These are phyloP conservation scores for Rhizopogon roseolus DNA, from an alignment of 768 basidiomycete genomes.

Conservation along the genomic window DNA sequence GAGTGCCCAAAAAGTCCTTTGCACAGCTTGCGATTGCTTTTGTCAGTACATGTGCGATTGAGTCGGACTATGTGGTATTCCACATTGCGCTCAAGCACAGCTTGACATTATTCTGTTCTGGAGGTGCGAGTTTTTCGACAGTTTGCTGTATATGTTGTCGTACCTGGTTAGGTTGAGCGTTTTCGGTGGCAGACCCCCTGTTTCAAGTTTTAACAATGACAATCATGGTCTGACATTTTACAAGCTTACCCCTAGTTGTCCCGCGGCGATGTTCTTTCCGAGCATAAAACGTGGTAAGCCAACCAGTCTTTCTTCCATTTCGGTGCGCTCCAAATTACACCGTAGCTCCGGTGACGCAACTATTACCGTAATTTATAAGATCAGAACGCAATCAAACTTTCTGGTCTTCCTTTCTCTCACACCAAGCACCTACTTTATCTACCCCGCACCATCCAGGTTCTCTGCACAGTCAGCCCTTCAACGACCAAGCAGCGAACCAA, in stretches of 20 bases:
- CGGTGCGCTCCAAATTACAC: too few relatives aligned
- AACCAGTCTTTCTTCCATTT: neutral
- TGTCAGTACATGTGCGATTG: neutral
- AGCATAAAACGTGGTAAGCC: neutral
- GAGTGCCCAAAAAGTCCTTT: too few relatives aligned
- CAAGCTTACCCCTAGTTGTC: neutral
- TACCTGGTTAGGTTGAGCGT: too few relatives aligned
- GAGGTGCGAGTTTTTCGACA: neutral
- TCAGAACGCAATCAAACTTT: neutral
- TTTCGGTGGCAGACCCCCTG: too few relatives aligned
- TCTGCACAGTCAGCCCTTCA: neutral
- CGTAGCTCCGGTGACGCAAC: too few relatives aligned
- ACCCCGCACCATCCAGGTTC: neutral
- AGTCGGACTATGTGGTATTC: neutral
- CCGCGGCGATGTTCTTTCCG: neutral
- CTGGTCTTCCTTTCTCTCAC: neutral
- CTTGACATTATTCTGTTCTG: too few relatives aligned
- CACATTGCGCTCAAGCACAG: too few relatives aligned
- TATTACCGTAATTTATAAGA: too few relatives aligned
- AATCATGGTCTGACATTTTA: neutral
- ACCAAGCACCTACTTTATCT: neutral
- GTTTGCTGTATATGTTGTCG: neutral
- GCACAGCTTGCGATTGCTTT: neutral
- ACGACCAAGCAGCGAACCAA: neutral
- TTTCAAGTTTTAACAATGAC: too few relatives aligned